These are phyloP conservation scores for Podaxis mareebaensis DNA, from an alignment of 768 basidiomycete species.

Conservation along the genomic window DNA sequence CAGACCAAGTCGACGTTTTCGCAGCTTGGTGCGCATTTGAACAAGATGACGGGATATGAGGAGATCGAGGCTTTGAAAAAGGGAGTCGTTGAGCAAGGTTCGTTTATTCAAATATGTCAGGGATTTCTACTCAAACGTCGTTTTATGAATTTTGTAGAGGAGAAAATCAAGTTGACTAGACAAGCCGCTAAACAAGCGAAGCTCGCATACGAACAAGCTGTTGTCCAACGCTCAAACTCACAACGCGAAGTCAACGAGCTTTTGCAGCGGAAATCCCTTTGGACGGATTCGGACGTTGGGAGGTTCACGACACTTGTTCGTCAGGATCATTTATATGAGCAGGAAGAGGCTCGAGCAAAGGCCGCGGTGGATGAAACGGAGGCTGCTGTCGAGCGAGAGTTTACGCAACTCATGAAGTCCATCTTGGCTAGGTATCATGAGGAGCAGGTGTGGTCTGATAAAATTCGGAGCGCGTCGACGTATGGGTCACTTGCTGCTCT, in stretches of 20 bases:
- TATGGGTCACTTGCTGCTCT: conserved; percentile 88
- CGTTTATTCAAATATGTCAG: conserved; percentile 22
- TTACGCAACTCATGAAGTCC: conserved; percentile 81
- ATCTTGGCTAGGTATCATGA: conserved; percentile 96
- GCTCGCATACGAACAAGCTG: conserved; percentile 71
- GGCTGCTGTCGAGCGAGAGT: conserved; percentile 80
- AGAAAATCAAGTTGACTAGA: conserved; percentile 66
- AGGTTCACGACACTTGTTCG: conserved; percentile 90
- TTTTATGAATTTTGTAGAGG: conserved; percentile 50
- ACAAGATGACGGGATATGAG: conserved; percentile 89
- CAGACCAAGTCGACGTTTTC: conserved; percentile 62
- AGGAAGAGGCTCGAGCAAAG: conserved; percentile 74
- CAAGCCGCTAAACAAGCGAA: conserved; percentile 74
- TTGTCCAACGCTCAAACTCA: conserved; percentile 76
- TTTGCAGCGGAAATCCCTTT: conserved; percentile 88
- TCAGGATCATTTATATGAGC: conserved; percentile 85
- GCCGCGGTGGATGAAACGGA: conserved; percentile 67
- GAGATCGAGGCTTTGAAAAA: conserved; percentile 82
- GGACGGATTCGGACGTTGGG: conserved; percentile 86
- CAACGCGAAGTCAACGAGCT: conserved; percentile 97
- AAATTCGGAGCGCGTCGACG: conserved; percentile 93
- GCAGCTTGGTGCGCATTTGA: conserved; percentile 76
- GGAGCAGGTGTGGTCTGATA: conserved; percentile 99
- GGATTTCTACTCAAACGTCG: neutral
- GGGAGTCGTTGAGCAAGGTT: conserved; percentile 82